A percentile compares a stretch with the other conserved stretches of the same genome.
These are phyloP conservation scores for Pseudomonodictys pantanalensis DNA, from an alignment of 495 filamentous ascomycete genomes.

Conservation along the genomic window DNA sequence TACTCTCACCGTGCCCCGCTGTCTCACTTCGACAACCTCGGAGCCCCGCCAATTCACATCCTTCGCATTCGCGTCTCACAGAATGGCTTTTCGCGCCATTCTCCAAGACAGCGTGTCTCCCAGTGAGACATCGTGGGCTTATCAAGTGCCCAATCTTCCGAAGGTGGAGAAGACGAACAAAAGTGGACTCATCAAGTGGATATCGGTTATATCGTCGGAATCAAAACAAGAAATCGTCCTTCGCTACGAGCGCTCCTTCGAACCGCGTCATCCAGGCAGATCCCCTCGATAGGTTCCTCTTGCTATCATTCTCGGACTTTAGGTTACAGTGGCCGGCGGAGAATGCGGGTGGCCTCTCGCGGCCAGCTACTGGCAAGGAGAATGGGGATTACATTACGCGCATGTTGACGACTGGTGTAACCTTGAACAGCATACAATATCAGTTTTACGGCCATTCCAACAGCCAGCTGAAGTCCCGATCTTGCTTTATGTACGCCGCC, in stretches of 20 bases:
- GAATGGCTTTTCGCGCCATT: conserved; percentile 28
- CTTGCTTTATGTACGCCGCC: conserved; percentile 48
- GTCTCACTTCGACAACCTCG: too few species aligned
- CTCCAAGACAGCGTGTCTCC: conserved; percentile 36
- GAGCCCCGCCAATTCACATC: too few species aligned
- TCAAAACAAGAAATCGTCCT: conserved; percentile 37
- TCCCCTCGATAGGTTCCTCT: conserved; percentile 38
- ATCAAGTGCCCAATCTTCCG: conserved; percentile 36
- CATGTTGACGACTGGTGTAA: conserved; percentile 44
- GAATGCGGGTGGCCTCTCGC: conserved; percentile 14
- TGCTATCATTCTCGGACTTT: conserved; percentile 46
- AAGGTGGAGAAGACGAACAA: conserved; percentile 27
- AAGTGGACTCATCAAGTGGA: conserved; percentile 39
- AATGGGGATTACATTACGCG: conserved; percentile 45
- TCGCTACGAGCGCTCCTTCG: conserved; percentile 31
- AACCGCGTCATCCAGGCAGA: conserved; percentile 43
- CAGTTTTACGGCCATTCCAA: conserved; percentile 55
- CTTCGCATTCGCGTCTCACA: conserved; percentile 1
- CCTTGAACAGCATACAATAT: conserved; percentile 45
- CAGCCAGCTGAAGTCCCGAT: conserved; percentile 51
- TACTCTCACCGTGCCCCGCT: too few species aligned
- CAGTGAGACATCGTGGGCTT: conserved; percentile 40
- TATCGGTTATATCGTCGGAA: conserved; percentile 38
- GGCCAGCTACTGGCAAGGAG: conserved; percentile 43
- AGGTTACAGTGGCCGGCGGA: conserved; percentile 30